Percentiles rank a stretch among this genome's conserved stretches.
Evolutionary conservation across 148 eudicot genomes (phyloP).

Genomic region (Gaultheria prostrata): DNA sequence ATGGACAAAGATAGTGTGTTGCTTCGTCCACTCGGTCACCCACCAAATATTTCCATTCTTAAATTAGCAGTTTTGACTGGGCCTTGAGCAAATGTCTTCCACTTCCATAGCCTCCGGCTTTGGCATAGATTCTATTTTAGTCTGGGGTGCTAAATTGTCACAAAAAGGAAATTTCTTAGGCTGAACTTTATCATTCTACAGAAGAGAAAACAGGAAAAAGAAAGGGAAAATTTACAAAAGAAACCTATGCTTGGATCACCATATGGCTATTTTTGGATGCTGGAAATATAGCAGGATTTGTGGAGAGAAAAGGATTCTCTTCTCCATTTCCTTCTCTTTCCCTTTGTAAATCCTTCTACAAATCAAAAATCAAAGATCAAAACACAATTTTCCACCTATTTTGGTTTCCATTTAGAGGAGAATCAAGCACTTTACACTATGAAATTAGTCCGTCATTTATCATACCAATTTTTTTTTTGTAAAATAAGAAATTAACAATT

Average conservation of each 20-base stretch:
- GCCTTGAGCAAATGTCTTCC: conserved; percentile 6
- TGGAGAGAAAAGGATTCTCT: neutral
- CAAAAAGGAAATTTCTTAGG: neutral
- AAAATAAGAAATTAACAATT: no score
- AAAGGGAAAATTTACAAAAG: neutral
- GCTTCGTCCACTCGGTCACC: conserved; percentile 11
- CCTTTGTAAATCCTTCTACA: neutral
- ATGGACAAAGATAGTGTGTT: conserved; percentile 9
- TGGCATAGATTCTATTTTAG: neutral
- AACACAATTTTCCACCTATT: neutral
- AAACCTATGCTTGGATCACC: neutral
- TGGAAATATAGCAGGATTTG: neutral
- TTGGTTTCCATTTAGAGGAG: neutral
- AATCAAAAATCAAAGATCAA: neutral
- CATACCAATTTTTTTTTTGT: no score
- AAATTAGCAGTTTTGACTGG: conserved; percentile 3
- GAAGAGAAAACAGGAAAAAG: neutral
- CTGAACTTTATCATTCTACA: neutral
- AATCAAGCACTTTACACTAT: neutral
- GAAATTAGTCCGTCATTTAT: no score
- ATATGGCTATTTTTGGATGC: neutral
- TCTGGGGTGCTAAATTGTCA: neutral
- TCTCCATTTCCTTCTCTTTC: neutral
- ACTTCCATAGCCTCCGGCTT: conserved; percentile 6
- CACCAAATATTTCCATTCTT: conserved; percentile 7